Conservation (phyloP, 73 alveolate species). For the Tetrahymena thermophila region DNA sequence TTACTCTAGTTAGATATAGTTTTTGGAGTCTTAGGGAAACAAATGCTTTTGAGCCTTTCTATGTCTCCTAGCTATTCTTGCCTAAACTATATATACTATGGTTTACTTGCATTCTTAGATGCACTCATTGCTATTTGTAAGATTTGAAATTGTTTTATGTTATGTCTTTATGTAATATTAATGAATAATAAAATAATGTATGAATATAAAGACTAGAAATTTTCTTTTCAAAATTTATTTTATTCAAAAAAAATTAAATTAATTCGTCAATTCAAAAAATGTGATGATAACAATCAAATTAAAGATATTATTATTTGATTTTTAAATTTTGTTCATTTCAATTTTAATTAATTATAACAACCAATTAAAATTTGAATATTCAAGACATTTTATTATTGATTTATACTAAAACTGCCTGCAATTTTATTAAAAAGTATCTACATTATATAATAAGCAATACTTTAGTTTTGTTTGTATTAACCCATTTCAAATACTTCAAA, state of each 20-base stretch:
- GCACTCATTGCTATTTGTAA: background rate
- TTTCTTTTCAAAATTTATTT: background rate
- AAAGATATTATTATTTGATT: background rate
- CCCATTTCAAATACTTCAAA: no score
- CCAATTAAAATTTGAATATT: background rate
- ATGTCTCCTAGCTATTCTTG: background rate
- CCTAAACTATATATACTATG: background rate
- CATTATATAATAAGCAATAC: no score
- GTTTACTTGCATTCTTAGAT: background rate
- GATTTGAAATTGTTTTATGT: background rate
- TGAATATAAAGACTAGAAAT: background rate
- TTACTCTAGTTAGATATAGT: background rate
- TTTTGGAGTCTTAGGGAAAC: background rate
- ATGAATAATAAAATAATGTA: background rate
- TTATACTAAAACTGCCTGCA: background rate
- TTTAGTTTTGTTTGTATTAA: no score
- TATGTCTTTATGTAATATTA: background rate
- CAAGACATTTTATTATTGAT: background rate
- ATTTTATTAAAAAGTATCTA: background rate
- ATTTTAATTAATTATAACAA: background rate
- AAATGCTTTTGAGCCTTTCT: background rate
- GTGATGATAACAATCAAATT: background rate
- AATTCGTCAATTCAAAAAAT: background rate
- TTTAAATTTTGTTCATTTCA: background rate
- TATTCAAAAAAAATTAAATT: background rate